Evolutionary conservation across 495 filamentous ascomycete species (phyloP).

Genomic region (Durotheca rogersii): DNA sequence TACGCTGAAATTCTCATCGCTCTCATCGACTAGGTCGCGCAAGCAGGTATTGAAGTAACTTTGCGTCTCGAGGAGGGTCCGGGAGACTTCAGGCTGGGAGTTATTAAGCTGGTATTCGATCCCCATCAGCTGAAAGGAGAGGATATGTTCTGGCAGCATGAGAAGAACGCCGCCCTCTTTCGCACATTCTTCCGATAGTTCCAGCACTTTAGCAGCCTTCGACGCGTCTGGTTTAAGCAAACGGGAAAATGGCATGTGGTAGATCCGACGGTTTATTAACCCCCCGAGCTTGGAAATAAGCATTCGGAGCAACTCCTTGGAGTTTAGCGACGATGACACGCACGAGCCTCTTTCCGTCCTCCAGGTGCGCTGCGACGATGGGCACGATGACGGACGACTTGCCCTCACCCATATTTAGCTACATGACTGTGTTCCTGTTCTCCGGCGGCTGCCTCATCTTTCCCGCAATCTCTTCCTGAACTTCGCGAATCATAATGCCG

Average conservation of each 20-base stretch:
- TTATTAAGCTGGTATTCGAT: too few relatives aligned
- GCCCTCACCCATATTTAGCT: conserved; percentile 76
- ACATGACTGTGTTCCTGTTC: conserved; percentile 56
- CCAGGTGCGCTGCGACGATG: conserved; percentile 57
- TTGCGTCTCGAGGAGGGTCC: too few relatives aligned
- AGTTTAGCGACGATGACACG: conserved; percentile 63
- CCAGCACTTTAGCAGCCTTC: conserved; percentile 34
- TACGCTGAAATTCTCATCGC: conserved; percentile 63
- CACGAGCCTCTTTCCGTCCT: conserved; percentile 52
- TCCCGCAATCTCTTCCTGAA: conserved; percentile 58
- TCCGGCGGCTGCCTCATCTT: conserved; percentile 56
- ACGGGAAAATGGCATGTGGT: conserved; percentile 64
- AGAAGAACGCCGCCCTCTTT: conserved; percentile 55
- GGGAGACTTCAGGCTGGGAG: too few relatives aligned
- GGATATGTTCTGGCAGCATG: conserved; percentile 66
- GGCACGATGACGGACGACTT: conserved; percentile 73
- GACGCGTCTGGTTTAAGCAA: conserved; percentile 36
- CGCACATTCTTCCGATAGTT: conserved; percentile 51
- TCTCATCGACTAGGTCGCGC: conserved; percentile 64
- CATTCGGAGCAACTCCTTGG: conserved; percentile 63
- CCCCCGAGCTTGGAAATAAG: conserved; percentile 61
- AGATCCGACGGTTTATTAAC: conserved; percentile 57
- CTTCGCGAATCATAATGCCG: conserved; percentile 60
- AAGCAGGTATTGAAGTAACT: conserved; percentile 43
- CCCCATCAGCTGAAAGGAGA: conserved; percentile 68